Conservation (phyloP, 768 basidiomycete genomes). For the Inosperma sp. region DNA sequence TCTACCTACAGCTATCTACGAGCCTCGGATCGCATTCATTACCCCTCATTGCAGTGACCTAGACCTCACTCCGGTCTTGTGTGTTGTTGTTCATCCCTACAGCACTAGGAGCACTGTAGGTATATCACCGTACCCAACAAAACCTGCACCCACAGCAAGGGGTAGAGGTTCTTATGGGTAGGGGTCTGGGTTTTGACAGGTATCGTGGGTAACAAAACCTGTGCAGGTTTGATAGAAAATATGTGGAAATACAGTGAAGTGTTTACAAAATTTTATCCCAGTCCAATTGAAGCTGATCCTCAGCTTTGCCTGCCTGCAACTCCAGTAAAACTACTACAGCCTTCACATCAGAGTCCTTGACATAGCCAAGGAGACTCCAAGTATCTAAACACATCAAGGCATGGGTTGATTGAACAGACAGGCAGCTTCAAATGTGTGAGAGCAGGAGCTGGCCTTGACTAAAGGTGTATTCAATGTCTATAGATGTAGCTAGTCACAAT, state of each 20-base stretch:
- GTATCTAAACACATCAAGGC: constrained; percentile 30
- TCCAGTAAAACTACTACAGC: constrained; percentile 6
- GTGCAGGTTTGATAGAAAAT: neutral
- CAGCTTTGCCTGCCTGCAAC: constrained; percentile 3
- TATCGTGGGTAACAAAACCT: neutral
- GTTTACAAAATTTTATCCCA: neutral
- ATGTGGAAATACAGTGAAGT: too few relatives aligned
- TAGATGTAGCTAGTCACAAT: constrained; percentile 21
- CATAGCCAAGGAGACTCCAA: constrained; percentile 28
- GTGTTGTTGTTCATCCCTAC: too few relatives aligned
- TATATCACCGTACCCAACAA: too few relatives aligned
- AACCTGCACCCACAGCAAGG: too few relatives aligned
- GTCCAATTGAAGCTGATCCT: neutral
- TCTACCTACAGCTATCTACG: too few relatives aligned
- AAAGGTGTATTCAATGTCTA: constrained; percentile 23
- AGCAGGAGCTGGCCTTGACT: constrained; percentile 23
- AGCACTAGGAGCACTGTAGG: too few relatives aligned
- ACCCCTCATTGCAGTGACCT: too few relatives aligned
- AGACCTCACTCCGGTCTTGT: too few relatives aligned
- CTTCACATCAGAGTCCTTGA: constrained; percentile 25
- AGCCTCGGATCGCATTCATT: too few relatives aligned
- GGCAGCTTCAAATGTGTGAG: constrained; percentile 17
- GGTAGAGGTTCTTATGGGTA: neutral
- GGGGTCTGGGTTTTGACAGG: neutral
- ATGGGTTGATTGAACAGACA: constrained; percentile 20